Evolutionary conservation across 345 rosid species (phyloP), one percentile per base, ranked within the genome.

Genomic region (Abelmoschus esculentus): DNA sequence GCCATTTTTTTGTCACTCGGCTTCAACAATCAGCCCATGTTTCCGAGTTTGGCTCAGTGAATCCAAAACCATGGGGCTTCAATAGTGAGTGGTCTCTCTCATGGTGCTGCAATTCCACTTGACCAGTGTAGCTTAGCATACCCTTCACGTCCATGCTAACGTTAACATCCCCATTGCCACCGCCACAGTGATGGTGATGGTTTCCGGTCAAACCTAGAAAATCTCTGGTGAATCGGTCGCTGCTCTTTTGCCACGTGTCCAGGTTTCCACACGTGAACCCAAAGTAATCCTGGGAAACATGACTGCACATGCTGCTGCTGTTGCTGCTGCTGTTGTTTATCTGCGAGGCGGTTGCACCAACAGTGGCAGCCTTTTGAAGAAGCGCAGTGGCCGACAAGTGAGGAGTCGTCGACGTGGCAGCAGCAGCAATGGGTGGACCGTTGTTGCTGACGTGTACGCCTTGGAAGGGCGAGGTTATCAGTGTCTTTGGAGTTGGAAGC

Each of bases 321-420:
- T 2, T 18, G 15, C 14, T 14, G 52, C 17, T 26, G 29, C 1
- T 18, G 47, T 1, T 36, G 68, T 36, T 69, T 74, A 15, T 81
- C 63, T 73, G 70, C 59, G 73, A 18, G 3, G 72, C 50, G 0
- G 77, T 42, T 49, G 85, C 67, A 66, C 91, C 87, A 42, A 88
- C 71, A 54, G 83, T 77, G 2, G 91, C 87, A 4, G 96, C 97
- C 83, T 84, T 91, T 70, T 91, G 98, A 78, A 93, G 98, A 68
- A 93, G 91, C 5, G 97, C 96, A 13, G 98, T 93, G 69, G 97
- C 96, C 1, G 98, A 91, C 71, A 89, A 79, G 82, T 82, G 83
- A 70, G 73, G 82, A 0, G 75, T 69, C 0, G 84, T 67, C 7
- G 86, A 29, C 40, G 82, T 56, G 77, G 82, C 56, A 31, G 63